These are phyloP conservation scores for Phlyctochytrium arcticum DNA, from an alignment of 192 early-diverging fungal genomes.

Conservation along the genomic window DNA sequence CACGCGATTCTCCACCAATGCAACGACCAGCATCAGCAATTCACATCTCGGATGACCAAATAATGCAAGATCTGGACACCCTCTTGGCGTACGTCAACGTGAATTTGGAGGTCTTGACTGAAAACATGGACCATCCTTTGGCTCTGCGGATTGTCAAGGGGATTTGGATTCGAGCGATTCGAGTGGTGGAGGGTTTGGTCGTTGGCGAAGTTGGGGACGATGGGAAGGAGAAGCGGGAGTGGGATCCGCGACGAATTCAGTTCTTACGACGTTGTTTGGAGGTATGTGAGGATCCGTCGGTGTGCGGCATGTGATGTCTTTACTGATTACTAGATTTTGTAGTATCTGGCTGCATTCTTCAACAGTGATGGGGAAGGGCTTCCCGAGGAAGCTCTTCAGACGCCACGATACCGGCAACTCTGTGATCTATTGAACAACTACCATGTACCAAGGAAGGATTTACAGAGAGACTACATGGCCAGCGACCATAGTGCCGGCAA, in stretches of 20 bases:
- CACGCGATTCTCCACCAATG: neutral
- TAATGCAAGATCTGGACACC: conserved; percentile 20
- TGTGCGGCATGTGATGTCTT: neutral
- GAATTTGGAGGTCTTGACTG: conserved; percentile 34
- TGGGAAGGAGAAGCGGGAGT: conserved; percentile 21
- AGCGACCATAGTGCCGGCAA: neutral
- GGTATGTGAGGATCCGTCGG: neutral
- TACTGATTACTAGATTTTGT: neutral
- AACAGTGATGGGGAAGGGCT: conserved; percentile 31
- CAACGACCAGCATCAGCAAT: neutral
- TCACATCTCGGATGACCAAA: neutral
- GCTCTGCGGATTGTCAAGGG: conserved; percentile 20
- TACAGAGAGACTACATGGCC: conserved; percentile 4
- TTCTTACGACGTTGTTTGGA: conserved; percentile 22
- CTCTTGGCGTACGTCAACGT: conserved; percentile 27
- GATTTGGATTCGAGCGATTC: conserved; percentile 23
- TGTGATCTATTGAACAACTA: conserved; percentile 12
- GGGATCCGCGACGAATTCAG: conserved; percentile 19
- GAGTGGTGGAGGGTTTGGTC: conserved; percentile 22
- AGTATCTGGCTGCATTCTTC: conserved; percentile 14
- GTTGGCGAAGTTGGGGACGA: conserved; percentile 25
- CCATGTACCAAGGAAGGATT: conserved; percentile 13
- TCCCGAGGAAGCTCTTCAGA: conserved; percentile 3
- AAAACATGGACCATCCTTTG: conserved; percentile 10
- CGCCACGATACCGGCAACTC: conserved; percentile 4